These are phyloP conservation scores for Rhizopus microsporus DNA, from an alignment of 371 early-diverging fungal genomes.

Conservation along the genomic window DNA sequence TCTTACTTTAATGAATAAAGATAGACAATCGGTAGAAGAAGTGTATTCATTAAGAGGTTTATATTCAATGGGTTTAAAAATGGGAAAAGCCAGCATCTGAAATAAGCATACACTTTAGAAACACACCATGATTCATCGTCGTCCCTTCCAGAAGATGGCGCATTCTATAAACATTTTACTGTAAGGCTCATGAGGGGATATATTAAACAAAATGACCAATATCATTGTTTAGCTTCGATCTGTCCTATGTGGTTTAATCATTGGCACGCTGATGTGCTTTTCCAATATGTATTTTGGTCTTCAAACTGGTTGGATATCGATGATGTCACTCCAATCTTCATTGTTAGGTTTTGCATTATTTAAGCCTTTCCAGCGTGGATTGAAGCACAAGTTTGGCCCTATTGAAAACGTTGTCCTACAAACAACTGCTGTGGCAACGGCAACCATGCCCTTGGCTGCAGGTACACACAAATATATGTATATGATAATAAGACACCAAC, in stretches of 20 bases:
- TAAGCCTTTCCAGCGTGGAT: slow-evolving; percentile 55
- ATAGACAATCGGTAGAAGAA: slow-evolving; percentile 1
- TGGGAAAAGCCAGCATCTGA: neutral
- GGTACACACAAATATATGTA: slow-evolving; percentile 29
- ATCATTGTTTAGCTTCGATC: slow-evolving; percentile 51
- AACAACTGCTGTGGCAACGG: slow-evolving; percentile 82
- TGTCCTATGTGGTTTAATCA: slow-evolving; percentile 61
- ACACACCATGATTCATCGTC: neutral
- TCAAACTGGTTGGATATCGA: slow-evolving; percentile 86
- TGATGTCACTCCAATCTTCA: slow-evolving; percentile 87
- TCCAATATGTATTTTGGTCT: slow-evolving; percentile 87
- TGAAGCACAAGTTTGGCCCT: slow-evolving; percentile 63
- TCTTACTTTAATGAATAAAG: neutral
- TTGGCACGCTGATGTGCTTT: slow-evolving; percentile 77
- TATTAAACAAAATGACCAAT: neutral
- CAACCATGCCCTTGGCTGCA: slow-evolving; percentile 84
- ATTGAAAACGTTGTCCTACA: slow-evolving; percentile 83
- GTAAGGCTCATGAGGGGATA: slow-evolving; percentile 9
- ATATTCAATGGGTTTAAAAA: neutral
- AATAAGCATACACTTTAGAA: neutral
- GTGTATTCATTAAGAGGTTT: slow-evolving; percentile 3
- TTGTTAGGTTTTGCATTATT: slow-evolving; percentile 78
- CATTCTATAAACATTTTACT: slow-evolving; percentile 19
- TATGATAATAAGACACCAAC: neutral
- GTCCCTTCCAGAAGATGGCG: neutral